phyloP scores from a whole-genome alignment of 352 stramenopile genomes.

The Globisporangium canariense region DNA sequence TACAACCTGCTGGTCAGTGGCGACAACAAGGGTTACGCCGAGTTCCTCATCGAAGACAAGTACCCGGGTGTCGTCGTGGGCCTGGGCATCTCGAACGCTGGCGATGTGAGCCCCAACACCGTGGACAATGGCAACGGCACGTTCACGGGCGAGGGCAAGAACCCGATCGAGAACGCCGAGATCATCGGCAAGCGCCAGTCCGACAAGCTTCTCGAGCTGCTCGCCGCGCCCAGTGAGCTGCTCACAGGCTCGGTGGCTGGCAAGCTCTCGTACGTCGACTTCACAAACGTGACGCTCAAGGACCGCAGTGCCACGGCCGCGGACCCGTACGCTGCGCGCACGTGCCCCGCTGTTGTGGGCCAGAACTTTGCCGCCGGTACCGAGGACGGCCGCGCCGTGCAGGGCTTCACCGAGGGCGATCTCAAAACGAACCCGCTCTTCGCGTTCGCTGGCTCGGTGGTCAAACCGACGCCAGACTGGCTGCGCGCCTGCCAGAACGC shows the following conservation, averaged over 20 bases:
- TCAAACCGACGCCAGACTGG: slow-evolving; percentile 35
- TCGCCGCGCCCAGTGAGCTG: slow-evolving; percentile 21
- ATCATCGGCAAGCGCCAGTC: slow-evolving; percentile 40
- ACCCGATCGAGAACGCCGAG: slow-evolving; percentile 27
- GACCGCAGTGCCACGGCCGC: neutral
- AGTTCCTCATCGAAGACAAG: slow-evolving; percentile 36
- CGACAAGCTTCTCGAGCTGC: slow-evolving; percentile 24
- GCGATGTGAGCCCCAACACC: slow-evolving; percentile 38
- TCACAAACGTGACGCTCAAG: slow-evolving; percentile 34
- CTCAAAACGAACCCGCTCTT: slow-evolving; percentile 31
- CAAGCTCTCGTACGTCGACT: slow-evolving; percentile 45
- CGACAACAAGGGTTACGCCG: slow-evolving; percentile 74
- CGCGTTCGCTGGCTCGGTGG: slow-evolving; percentile 10
- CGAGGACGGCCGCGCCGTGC: slow-evolving; percentile 30
- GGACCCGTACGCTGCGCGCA: slow-evolving; percentile 29
- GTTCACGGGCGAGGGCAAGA: slow-evolving; percentile 31
- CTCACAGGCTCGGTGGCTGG: slow-evolving; percentile 21
- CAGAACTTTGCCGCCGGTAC: slow-evolving; percentile 48
- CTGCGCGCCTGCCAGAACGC: slow-evolving; percentile 32
- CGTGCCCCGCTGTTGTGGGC: slow-evolving; percentile 35
- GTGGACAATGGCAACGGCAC: slow-evolving; percentile 44
- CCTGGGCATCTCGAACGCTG: slow-evolving; percentile 40
- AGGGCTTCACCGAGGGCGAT: slow-evolving; percentile 28
- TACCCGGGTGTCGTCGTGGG: slow-evolving; percentile 22
- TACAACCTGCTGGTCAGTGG: slow-evolving; percentile 66